Evolutionary conservation across 208 protist genomes (phyloP), one percentile per base, ranked within the genome.

Genomic region (Leishmania aethiopica): DNA sequence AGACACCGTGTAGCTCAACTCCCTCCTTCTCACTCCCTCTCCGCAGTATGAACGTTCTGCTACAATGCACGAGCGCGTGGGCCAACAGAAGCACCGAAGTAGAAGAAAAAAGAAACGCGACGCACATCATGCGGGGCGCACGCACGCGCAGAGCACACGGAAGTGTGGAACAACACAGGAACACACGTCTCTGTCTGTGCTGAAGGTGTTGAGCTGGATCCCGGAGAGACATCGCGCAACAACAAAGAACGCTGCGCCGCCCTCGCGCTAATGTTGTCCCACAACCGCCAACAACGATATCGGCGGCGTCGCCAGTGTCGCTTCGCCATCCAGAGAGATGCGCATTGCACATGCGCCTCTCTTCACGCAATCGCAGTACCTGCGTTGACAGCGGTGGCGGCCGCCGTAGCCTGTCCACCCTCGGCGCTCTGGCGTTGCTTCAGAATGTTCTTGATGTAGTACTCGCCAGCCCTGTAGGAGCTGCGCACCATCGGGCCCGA

Each of bases 391-490:
- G 67, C 78, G 42, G 78, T 45, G 53, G 45, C n/a, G 78, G 66
- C 57, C n/a, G 37, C 53, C n/a, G 69, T 49, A 17, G 66, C 22
- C 64, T 32, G 53, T 32, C 4, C 60, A 42, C 57, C n/a, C 45
- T 78, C 55, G 73, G 42, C 73, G 51, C 53, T 22, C 53, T 77
- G 76, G 49, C 89, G 90, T 81, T 96, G 66, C 90, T 98, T 95
- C 62, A 99, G 62, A 60, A 99, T 97, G 75, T 96, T 99, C 60
- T 91, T 96, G 51, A 99, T 96, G 86, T 98, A 99, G 83, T 98
- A 98, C 87, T 99, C 98, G 22, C 98, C 98, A 0, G 98, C 98
- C 40, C 92, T 89, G 89, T 99, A 99, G 37, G 95, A 98, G 77
- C 98, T 99, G 45, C 99, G 94, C 80, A 98, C 96, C 88, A 99